Evolutionary conservation across 1,284 basidiomycete species (phyloP).

Genomic region (Wolfiporia cocos): DNA sequence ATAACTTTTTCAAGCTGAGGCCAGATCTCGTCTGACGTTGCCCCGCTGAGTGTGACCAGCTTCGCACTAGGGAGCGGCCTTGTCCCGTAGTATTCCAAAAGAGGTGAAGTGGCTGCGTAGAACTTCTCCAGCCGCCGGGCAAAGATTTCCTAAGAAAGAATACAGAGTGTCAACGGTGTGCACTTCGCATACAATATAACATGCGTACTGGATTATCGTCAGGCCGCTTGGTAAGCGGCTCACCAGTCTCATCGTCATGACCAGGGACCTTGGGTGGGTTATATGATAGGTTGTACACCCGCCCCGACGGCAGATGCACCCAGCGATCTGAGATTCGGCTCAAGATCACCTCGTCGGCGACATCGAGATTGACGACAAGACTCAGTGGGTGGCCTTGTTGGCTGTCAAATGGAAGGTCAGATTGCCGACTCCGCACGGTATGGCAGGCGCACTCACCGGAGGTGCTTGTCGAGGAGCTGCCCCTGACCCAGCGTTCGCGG

Average conservation of each 20-base stretch:
- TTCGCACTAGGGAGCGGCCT: slow-evolving; percentile 27
- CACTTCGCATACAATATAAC: neutral
- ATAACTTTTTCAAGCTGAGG: slow-evolving; percentile 67
- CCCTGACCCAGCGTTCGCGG: slow-evolving; percentile 92
- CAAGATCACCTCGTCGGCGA: slow-evolving; percentile 87
- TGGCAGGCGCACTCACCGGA: slow-evolving; percentile 39
- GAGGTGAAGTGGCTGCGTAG: slow-evolving; percentile 84
- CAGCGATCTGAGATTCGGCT: slow-evolving; percentile 89
- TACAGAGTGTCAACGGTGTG: slow-evolving; percentile 3
- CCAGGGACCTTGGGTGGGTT: slow-evolving; percentile 87
- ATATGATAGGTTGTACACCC: slow-evolving; percentile 91
- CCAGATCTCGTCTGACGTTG: slow-evolving; percentile 92
- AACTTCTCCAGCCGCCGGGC: slow-evolving; percentile 76
- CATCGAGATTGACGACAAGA: slow-evolving; percentile 87
- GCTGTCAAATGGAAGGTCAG: slow-evolving; percentile 28
- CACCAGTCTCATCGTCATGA: slow-evolving; percentile 89
- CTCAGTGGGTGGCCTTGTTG: slow-evolving; percentile 61
- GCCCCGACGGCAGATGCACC: slow-evolving; percentile 90
- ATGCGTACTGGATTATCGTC: slow-evolving; percentile 83
- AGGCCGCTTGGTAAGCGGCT: slow-evolving; percentile 82
- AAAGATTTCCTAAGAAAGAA: slow-evolving; percentile 70
- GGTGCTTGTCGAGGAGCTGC: slow-evolving; percentile 72
- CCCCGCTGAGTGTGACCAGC: slow-evolving; percentile 74
- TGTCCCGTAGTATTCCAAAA: slow-evolving; percentile 73
- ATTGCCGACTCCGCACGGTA: neutral